A percentile compares a stretch with the other conserved stretches of the same genome.
Conservation (phyloP, 2,329 filamentous ascomycete genomes). For the Grosmannia clavigera region DNA sequence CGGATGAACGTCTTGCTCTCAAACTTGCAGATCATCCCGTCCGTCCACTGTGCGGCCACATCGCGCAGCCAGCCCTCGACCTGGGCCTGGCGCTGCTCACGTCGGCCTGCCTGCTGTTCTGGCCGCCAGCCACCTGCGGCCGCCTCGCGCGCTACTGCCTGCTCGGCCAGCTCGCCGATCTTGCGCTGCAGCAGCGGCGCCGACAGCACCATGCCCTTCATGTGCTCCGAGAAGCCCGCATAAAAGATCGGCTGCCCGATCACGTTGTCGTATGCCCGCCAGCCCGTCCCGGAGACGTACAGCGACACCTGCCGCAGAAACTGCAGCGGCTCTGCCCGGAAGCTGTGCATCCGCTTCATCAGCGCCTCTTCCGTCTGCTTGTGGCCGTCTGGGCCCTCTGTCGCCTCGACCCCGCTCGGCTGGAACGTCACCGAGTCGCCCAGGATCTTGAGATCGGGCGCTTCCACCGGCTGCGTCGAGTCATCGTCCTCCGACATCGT, state of each 20-base stretch:
- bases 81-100: conserved; percentile 44
- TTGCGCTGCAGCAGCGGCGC: conserved; percentile 63
- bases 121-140: conserved; percentile 47
- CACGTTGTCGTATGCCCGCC: conserved; percentile 84
- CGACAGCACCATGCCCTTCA: conserved; percentile 66
- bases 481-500: conserved; percentile 18
- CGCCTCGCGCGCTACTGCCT: conserved; percentile 63
- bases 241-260: conserved; percentile 94
- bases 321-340: conserved; percentile 57
- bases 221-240: conserved; percentile 78
- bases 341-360: conserved; percentile 76
- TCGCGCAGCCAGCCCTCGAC: conserved; percentile 65
- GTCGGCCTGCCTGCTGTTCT: conserved; percentile 23
- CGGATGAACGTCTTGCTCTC: conserved; percentile 89
- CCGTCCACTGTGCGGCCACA: conserved; percentile 75
- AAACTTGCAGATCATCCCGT: conserved; percentile 98
- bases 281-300: conserved; percentile 85
- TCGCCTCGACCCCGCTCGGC: conserved; percentile 51
- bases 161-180: conserved; percentile 64
- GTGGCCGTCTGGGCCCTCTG: conserved; percentile 2
- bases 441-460: conserved; percentile 67
- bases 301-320: conserved; percentile 90
- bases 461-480: conserved; percentile 35
- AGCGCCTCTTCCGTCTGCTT: conserved; percentile 48
- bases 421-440: conserved; percentile 64